Base-by-base conservation (phyloP, 345 rosid species). In the Lenwebbia sp. region DNA sequence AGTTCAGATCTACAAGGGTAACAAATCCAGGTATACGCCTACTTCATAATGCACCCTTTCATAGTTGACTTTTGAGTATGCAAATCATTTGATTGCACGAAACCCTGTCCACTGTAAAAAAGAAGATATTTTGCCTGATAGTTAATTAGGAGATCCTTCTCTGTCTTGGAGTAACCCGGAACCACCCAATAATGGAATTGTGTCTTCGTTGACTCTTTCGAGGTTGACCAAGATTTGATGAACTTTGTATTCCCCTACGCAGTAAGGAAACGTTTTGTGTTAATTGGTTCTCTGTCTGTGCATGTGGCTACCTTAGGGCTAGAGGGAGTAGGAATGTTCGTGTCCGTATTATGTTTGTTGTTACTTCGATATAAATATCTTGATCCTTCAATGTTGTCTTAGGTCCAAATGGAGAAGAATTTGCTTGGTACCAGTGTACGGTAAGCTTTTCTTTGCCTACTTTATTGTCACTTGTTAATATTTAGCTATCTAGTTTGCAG, bases 371-470 rank as follows among this genome's bases (percentile, higher is more conserved):
- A 70, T 70, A 11, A 33, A 37, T 37, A 37, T 82, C 84, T 49
- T 82, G 26, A 33, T 55, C 78, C 84, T 86, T 86, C 82, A 37
- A 37, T 70, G 81, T 19, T 82, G n/a, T 62, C 82, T 88, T 90
- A 95, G 99, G 99, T 85, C 98, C 98, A 52, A 94, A 89, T 85
- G 99, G 97, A 89, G 98, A 97, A 92, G 94, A 94, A 88, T 95
- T 93, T 89, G 99, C 98, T 7, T 97, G 99, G 99, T 97, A 95
- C 88, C 99, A 96, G 92, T 97, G 99, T 89, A 97, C 97, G 88
- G 99, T 97, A 94, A 83, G 93, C 85, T 41, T 82, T 49, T 49
- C 33, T 84, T 58, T 70, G 40, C 25, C 81, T 37, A 70, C 81
- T 70, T 37, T 70, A 21, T 70, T 33, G 47, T 70, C 81, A 37